Conservation (phyloP, 2,329 filamentous ascomycete genomes). For the Thermoascus crustaceus region DNA sequence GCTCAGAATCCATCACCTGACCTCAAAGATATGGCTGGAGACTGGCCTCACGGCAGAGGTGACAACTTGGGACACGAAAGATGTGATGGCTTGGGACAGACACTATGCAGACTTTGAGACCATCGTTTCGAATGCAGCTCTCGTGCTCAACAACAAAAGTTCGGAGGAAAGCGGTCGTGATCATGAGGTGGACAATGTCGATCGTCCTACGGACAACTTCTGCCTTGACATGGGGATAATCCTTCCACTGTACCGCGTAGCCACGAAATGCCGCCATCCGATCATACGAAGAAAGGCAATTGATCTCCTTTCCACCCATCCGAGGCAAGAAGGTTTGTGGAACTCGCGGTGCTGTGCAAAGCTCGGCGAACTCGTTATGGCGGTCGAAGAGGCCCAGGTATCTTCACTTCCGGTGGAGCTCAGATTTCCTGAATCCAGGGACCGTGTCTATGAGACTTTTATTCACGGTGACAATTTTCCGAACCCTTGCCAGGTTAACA, state of each 20-base stretch:
- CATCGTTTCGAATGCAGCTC: conserved; percentile 6
- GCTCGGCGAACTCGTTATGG: neutral
- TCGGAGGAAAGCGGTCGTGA: no score
- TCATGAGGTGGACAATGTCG: no score
- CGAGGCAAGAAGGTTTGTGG: neutral
- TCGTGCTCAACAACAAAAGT: conserved; percentile 4
- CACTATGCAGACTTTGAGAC: conserved; percentile 7
- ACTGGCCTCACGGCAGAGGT: conserved; percentile 6
- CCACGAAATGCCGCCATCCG: conserved; percentile 24
- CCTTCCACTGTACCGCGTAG: conserved; percentile 24
- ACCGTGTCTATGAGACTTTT: neutral
- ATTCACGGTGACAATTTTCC: neutral
- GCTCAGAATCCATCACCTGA: conserved; percentile 11
- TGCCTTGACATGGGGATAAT: conserved; percentile 23
- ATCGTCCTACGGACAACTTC: conserved; percentile 5
- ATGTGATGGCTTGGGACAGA: conserved; percentile 9
- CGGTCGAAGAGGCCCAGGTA: neutral
- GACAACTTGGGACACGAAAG: conserved; percentile 8
- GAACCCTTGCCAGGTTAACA: neutral
- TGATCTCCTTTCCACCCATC: neutral
- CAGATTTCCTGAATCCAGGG: neutral
- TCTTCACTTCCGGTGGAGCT: neutral
- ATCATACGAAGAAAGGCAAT: conserved; percentile 24
- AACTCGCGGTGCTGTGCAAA: neutral
- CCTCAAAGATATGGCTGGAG: conserved; percentile 7